Evolutionary conservation across 345 rosid genomes (phyloP), one percentile per base, ranked within the genome.

Genomic region (Murraya koenigii): DNA sequence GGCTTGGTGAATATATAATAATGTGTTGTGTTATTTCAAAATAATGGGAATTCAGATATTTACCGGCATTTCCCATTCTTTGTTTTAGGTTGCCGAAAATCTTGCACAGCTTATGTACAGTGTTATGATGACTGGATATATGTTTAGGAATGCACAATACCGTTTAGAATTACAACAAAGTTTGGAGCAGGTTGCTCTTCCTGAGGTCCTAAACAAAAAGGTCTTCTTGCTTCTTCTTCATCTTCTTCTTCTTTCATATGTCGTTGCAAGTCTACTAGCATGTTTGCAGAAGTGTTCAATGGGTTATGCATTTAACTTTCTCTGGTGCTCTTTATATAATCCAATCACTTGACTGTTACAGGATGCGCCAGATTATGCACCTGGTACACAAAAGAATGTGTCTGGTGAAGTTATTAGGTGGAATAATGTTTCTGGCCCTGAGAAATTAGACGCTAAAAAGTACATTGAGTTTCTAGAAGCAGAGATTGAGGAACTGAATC

Each of bases 41-140:
- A 13, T 75, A n/a, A 75, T 78, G 30, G 26, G 23, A 23, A 44
- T 52, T 67, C 28, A 55, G 68, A 38, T 69, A 38, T 59, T 75
- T 7, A 62, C 66, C 64, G 60, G 38, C 1, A 66, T 59, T 67
- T n/a, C 66, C 58, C 73, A 30, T 19, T 69, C 69, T 77, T 63
- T 75, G 77, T 82, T 82, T 79, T 88, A 92, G 99, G 98, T 96
- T 72, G 98, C 98, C 74, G 99, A 96, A 80, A 94, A 94, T 85
- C 98, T 96, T 79, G 97, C 99, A 7, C 98, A 96, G 87, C 89
- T 96, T 44, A 94, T 96, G 99, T 92, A 92, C 80, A 92, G 98
- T 19, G 90, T 96, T 25, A 80, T 96, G 92, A 92, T 94, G 97
- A 96, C 98, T 74, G 99, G 99, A 55, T 96, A 96, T 81, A 94